Percentiles rank a stretch among this genome's conserved stretches.
These are phyloP conservation scores for Eragrostis curvula DNA, from an alignment of 176 grass and related monocot species.

Conservation along the genomic window DNA sequence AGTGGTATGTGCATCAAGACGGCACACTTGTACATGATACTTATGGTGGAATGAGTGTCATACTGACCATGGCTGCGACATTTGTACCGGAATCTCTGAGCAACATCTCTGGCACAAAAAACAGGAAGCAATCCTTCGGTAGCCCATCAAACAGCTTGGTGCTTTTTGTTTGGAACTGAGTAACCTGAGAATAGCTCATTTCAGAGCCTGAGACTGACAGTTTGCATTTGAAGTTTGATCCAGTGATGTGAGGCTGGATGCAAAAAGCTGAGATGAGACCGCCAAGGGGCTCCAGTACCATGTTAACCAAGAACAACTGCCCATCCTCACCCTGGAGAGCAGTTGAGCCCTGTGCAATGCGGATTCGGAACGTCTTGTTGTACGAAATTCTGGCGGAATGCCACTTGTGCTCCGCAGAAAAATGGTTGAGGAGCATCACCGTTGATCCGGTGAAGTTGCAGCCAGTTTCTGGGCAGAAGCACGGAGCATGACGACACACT, in stretches of 20 bases:
- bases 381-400: neutral
- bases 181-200: neutral
- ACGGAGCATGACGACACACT: conserved; percentile 39
- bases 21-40: neutral
- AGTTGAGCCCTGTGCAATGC: neutral
- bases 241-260: conserved; percentile 19
- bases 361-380: conserved; percentile 13
- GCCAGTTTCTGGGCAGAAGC: conserved; percentile 32
- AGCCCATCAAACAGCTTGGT: conserved; percentile 19
- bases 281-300: conserved; percentile 4
- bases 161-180: conserved; percentile 4
- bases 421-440: neutral
- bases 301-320: conserved; percentile 30
- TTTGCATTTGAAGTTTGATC: conserved; percentile 23
- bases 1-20: neutral
- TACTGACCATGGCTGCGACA: neutral
- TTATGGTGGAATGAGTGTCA: conserved; percentile 8
- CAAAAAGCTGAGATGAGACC: conserved; percentile 23
- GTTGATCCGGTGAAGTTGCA: conserved; percentile 5
- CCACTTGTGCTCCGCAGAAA: conserved; percentile 12
- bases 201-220: neutral
- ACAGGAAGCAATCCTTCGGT: neutral
- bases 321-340: conserved; percentile 12
- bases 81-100: neutral
- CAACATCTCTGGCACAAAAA: conserved; percentile 6